phyloP scores from a whole-genome alignment of 1,284 basidiomycete genomes.

The Moesziomyces parantarcticus region DNA sequence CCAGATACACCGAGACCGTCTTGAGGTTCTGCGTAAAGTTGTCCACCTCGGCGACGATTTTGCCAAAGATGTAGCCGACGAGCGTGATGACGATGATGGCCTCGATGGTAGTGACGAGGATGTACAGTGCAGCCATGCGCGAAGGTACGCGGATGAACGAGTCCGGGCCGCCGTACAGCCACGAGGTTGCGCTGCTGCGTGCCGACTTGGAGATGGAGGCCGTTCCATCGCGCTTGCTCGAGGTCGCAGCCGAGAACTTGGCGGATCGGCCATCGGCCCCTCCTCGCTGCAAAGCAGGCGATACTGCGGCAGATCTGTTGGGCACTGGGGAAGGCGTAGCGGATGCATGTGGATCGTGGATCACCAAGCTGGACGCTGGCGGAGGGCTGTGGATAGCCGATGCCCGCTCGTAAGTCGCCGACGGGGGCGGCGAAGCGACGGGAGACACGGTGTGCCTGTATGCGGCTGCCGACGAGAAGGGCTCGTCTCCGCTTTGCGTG shows the following conservation, averaged over 20 bases:
- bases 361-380: slow-evolving; percentile 23
- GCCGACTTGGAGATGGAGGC: slow-evolving; percentile 37
- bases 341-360: slow-evolving; percentile 15
- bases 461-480: slow-evolving; percentile 38
- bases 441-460: slow-evolving; percentile 19
- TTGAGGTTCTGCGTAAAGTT: slow-evolving; percentile 58
- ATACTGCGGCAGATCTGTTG: slow-evolving; percentile 1
- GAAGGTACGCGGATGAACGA: slow-evolving; percentile 38
- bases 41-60: slow-evolving; percentile 38
- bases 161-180: slow-evolving; percentile 21
- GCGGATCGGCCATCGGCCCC: slow-evolving; percentile 8
- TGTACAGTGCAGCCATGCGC: slow-evolving; percentile 19
- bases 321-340: slow-evolving; percentile 8
- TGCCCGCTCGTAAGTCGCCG: slow-evolving; percentile 13
- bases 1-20: slow-evolving; percentile 58
- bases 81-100: slow-evolving; percentile 50
- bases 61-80: slow-evolving; percentile 52
- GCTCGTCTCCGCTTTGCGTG: slow-evolving; percentile 5
- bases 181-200: slow-evolving; percentile 26
- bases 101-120: slow-evolving; percentile 43
- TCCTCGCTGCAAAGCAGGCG: not conserved
- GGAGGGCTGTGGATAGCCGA: slow-evolving; percentile 12
- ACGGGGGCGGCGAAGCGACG: slow-evolving; percentile 16
- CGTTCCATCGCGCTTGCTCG: slow-evolving; percentile 23
- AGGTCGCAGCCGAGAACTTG: not conserved